Conservation (phyloP, 2,329 filamentous ascomycete genomes). For the Xylariaceae sp. region DNA sequence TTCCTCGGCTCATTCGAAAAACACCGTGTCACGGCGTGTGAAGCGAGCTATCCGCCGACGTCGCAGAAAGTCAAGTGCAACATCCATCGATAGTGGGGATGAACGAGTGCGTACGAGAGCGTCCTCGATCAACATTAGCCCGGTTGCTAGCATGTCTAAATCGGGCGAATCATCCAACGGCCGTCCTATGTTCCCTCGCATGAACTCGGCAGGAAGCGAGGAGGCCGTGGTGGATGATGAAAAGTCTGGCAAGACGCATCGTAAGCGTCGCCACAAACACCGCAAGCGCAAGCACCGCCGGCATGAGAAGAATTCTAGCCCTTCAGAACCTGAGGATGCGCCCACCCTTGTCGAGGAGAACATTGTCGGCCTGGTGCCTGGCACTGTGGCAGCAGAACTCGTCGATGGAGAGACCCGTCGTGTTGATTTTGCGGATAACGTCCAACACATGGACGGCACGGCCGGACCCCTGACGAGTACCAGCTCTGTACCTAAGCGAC, state of each 20-base stretch:
- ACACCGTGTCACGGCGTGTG: constrained; percentile 68
- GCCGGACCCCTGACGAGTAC: constrained; percentile 24
- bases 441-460: constrained; percentile 22
- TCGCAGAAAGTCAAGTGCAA: constrained; percentile 71
- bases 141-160: constrained; percentile 33
- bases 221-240: constrained; percentile 44
- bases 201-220: constrained; percentile 38
- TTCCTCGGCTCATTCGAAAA: constrained; percentile 52
- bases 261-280: constrained; percentile 36
- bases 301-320: constrained; percentile 24
- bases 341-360: constrained; percentile 26
- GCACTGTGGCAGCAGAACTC: constrained; percentile 10
- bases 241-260: constrained; percentile 28
- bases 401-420: constrained; percentile 43
- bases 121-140: constrained; percentile 37
- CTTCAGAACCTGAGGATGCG: constrained; percentile 19
- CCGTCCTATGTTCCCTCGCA: constrained; percentile 30
- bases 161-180: constrained; percentile 36
- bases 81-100: constrained; percentile 55
- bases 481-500: constrained; percentile 35
- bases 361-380: constrained; percentile 27
- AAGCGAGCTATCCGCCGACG: constrained; percentile 69
- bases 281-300: constrained; percentile 40
- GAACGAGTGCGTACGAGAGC: constrained; percentile 30
- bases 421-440: constrained; percentile 49